These are phyloP conservation scores for Saxophila tyrrhenica DNA, from an alignment of 495 filamentous ascomycete species.

Conservation along the genomic window DNA sequence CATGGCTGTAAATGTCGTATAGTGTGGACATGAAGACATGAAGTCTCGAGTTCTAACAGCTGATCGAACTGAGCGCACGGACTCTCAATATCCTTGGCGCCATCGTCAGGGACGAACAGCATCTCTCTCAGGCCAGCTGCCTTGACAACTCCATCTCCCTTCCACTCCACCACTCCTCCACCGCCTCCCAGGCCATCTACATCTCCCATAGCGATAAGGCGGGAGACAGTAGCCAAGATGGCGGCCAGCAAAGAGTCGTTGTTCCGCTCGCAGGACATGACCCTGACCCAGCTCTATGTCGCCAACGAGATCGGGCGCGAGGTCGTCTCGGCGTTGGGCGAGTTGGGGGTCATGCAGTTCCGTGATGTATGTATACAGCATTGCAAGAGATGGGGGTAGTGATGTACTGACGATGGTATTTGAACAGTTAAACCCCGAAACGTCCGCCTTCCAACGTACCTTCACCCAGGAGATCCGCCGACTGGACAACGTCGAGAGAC, in stretches of 20 bases:
- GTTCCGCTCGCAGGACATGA: slow-evolving; percentile 99
- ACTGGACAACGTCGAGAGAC: slow-evolving; percentile 94
- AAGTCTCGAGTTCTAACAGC: too few species aligned
- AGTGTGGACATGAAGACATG: too few species aligned
- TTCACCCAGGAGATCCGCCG: slow-evolving; percentile 96
- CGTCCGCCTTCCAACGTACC: slow-evolving; percentile 87
- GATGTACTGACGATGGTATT: slow-evolving; percentile 14
- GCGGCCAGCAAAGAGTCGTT: slow-evolving; percentile 65
- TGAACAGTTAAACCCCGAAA: slow-evolving; percentile 74
- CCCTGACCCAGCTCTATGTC: slow-evolving; percentile 97
- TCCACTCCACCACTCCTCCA: not conserved
- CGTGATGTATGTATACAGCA: slow-evolving; percentile 63
- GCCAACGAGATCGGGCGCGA: slow-evolving; percentile 97
- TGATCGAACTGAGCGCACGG: too few species aligned
- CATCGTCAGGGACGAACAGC: not conserved
- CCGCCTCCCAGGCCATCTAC: not conserved
- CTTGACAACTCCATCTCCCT: not conserved
- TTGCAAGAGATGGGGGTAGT: not conserved
- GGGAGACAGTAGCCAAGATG: slow-evolving; percentile 31
- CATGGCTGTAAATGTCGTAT: too few species aligned
- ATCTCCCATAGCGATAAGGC: not conserved
- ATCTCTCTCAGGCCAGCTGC: not conserved
- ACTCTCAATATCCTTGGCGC: too few species aligned
- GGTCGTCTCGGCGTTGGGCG: slow-evolving; percentile 90
- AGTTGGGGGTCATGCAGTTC: slow-evolving; percentile 91